A percentile compares a stretch with the other conserved stretches of the same genome.
Evolutionary conservation across 2,329 filamentous ascomycete species (phyloP).

Genomic region (Fusarium sp.): DNA sequence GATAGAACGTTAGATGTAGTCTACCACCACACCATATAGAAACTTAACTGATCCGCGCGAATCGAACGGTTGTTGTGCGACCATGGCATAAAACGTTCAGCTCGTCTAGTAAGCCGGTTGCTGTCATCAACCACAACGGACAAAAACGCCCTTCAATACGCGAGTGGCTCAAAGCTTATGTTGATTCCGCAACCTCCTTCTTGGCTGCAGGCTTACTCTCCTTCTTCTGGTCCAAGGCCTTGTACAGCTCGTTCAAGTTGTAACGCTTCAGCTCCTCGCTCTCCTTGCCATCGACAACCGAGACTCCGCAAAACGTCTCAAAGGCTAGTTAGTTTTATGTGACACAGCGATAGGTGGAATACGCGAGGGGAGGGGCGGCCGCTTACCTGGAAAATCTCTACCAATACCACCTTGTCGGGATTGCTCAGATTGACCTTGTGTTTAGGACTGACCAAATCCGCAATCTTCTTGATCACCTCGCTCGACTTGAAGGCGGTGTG

Average conservation of each 20-base stretch:
- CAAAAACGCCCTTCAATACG: slow-evolving; percentile 12
- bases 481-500: slow-evolving; percentile 76
- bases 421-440: slow-evolving; percentile 82
- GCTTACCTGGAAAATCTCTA: slow-evolving; percentile 82
- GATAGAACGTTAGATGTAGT: not conserved
- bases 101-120: slow-evolving; percentile 11
- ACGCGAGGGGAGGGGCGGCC: slow-evolving; percentile 26
- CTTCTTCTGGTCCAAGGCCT: slow-evolving; percentile 40
- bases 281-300: slow-evolving; percentile 75
- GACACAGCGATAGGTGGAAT: slow-evolving; percentile 32
- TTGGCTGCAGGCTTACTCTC: slow-evolving; percentile 33
- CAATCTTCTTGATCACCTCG: slow-evolving; percentile 77
- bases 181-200: slow-evolving; percentile 29
- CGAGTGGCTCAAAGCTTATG: slow-evolving; percentile 28
- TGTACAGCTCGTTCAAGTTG: slow-evolving; percentile 81
- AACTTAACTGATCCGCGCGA: not conserved
- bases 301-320: slow-evolving; percentile 82
- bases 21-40: not conserved
- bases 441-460: slow-evolving; percentile 69
- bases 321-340: slow-evolving; percentile 37
- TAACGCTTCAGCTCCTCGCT: slow-evolving; percentile 81
- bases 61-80: slow-evolving; percentile 14
- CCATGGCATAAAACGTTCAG: slow-evolving; percentile 4
- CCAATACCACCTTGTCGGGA: slow-evolving; percentile 82
- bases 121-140: slow-evolving; percentile 15